Base-by-base conservation (phyloP, 495 filamentous ascomycete genomes). In the Aspergillus bertholletiae region DNA sequence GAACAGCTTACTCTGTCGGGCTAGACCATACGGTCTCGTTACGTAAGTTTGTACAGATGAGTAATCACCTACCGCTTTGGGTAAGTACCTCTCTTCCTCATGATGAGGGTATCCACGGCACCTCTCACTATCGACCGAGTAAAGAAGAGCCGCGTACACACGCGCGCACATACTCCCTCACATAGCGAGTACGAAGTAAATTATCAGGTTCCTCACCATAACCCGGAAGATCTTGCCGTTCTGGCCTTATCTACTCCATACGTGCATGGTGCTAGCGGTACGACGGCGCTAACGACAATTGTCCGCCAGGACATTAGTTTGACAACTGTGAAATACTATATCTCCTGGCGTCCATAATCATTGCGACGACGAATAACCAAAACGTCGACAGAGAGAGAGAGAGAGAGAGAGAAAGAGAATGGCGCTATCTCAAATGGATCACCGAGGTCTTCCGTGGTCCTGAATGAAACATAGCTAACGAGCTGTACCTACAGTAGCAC, bases 401-500 rank as follows among this genome's bases (percentile, higher is more conserved):
- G n/a, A 5, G 8, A 8, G 18, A 43, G 39, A 43, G 39, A 17
- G 39, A 43, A 7, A 40, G 37, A 21, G 17, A 22, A 43, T 43
- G 39, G 39, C 39, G 18, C 39, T 43, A 43, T 43, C 39, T 43
- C 39, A 43, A 43, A 43, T 43, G 39, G 39, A 43, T 43, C 39
- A 43, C 39, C 39, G 39, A 43, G 20, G 20, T 5, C 17, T 43
- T 43, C 39, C 3, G n/a, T 43, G 39, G 39, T 43, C 39, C 18
- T 43, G 7, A 43, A 22, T 43, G 39, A 43, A 43, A 43, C 17
- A 43, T 43, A 43, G 39, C 39, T 43, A 21, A 43, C 39, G 18
- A 43, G 39, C 39, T 46, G 51, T 55, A 55, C 53, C 53, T 55
- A 55, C 53, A 55, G 53, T 55, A 55, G 53, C 35, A 28, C 15